Conservation (phyloP, 495 filamentous ascomycete genomes). For the Penicillium arizonense region DNA sequence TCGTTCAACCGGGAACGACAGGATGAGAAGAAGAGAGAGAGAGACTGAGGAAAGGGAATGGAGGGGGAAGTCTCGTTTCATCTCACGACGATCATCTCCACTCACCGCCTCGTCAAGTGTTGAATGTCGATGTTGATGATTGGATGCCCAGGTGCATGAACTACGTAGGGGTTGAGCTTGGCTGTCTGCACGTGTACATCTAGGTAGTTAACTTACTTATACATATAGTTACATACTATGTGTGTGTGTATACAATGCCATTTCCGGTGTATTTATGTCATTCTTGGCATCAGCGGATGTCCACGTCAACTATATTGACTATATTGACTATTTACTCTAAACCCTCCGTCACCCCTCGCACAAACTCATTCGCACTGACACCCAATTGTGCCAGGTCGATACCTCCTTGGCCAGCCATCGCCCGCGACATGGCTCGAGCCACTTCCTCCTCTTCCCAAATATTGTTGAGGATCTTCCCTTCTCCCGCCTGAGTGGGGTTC, state of each 20-base stretch:
- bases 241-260: not conserved
- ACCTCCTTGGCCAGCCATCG: conserved; percentile 43
- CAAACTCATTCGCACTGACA: conserved; percentile 42
- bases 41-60: not conserved
- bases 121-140: conserved; percentile 9
- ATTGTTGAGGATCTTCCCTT: conserved; percentile 26
- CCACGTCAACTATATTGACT: no score
- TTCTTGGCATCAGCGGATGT: not conserved
- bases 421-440: conserved; percentile 49
- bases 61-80: conserved; percentile 25
- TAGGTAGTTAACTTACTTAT: no score
- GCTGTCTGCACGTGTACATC: not conserved
- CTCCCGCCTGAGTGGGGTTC: conserved; percentile 28
- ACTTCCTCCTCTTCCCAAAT: conserved; percentile 59
- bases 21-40: not conserved
- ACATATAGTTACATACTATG: not conserved
- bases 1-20: conserved; percentile 9
- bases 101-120: conserved; percentile 24
- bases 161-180: not conserved
- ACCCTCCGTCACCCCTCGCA: conserved; percentile 39
- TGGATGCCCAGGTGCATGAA: not conserved
- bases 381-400: conserved; percentile 50
- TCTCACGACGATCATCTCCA: conserved; percentile 24
- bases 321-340: conserved; percentile 25
- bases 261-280: conserved; percentile 7